Evolutionary conservation across 371 early-diverging fungal genomes (phyloP), one percentile per base, ranked within the genome.

Genomic region (Mortierella sp.): DNA sequence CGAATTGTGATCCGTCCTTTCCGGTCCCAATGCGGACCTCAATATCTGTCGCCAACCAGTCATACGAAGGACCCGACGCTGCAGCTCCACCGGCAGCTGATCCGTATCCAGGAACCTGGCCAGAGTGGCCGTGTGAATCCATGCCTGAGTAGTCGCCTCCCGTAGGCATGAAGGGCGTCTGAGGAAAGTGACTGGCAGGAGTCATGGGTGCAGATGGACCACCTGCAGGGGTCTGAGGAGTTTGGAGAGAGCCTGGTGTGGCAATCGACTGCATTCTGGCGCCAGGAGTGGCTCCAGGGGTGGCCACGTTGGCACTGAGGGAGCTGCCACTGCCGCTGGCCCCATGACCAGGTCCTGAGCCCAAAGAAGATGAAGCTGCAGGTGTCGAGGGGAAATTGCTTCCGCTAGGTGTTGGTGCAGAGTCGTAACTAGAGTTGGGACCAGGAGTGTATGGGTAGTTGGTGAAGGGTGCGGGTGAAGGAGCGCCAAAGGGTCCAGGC

Each of bases 31-130:
- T 76, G 75, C 75, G 77, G 56, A 83, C 93, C 81, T 95, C 94
- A 76, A 95, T 94, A 63, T 94, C 94, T 70, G 89, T 88, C 46
- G 91, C 92, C 4, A 92, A 90, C 95, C 95, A 95, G 75, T 93
- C 90, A 29, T 88, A 89, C 8, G 83, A 85, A 18, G 88, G 79
- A 18, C 79, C 82, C 0, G 77, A 54, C 1, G 75, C 73, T 16
- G 56, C 46, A 10, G 77, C 74, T 14, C 74, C 75, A 5, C 82
- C 75, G 1, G 80, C 77, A 58, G 78, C 81, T 10, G 80, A 77
- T 65, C 83, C 83, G 72, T 83, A 83, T 16, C 83, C 80, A 11
- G 83, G 65, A 2, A 74, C 83, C 35, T 79, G 79, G 4, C 82
- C 78, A 44, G 60, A 72, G 32, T 75, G 79, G 11, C 79, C 70